phyloP scores from a whole-genome alignment of 2,329 filamentous ascomycete species.

The Sordariomycetes sp. region DNA sequence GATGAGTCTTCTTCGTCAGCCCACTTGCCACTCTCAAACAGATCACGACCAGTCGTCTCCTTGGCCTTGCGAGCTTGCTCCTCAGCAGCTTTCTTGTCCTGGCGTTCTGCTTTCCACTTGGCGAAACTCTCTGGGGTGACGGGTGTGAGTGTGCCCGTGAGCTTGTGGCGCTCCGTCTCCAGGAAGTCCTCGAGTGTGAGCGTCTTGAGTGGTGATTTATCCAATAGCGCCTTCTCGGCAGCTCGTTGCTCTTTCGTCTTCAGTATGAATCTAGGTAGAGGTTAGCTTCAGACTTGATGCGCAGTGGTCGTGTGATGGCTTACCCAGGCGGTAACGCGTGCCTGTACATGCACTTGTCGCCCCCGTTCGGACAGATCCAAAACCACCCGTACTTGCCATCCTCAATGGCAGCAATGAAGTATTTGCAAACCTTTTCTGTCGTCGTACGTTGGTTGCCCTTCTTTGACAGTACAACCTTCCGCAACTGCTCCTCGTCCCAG shows the following conservation, averaged over 20 bases:
- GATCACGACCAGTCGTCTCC: slow-evolving; percentile 86
- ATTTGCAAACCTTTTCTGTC: slow-evolving; percentile 99
- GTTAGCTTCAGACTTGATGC: slow-evolving; percentile 6
- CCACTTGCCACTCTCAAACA: slow-evolving; percentile 98
- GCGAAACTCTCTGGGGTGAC: slow-evolving; percentile 89
- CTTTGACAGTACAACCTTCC: slow-evolving; percentile 85
- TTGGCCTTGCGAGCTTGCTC: slow-evolving; percentile 84
- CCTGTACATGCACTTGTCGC: slow-evolving; percentile 97
- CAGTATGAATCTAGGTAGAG: slow-evolving; percentile 66
- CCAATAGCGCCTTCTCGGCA: slow-evolving; percentile 89
- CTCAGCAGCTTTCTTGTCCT: slow-evolving; percentile 94
- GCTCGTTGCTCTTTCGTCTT: slow-evolving; percentile 97
- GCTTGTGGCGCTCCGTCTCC: slow-evolving; percentile 91
- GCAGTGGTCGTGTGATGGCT: slow-evolving; percentile 33
- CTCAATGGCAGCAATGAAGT: slow-evolving; percentile 92
- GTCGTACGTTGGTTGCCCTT: slow-evolving; percentile 93
- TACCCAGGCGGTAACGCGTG: slow-evolving; percentile 92
- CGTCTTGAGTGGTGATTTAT: slow-evolving; percentile 91
- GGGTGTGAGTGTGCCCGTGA: slow-evolving; percentile 83
- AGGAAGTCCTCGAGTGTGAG: slow-evolving; percentile 96
- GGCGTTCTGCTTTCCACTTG: slow-evolving; percentile 91
- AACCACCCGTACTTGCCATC: slow-evolving; percentile 99
- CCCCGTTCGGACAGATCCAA: slow-evolving; percentile 94
- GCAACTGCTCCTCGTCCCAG: slow-evolving; percentile 96
- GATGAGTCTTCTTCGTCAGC: slow-evolving; percentile 56